These are phyloP conservation scores for Periglandula ipomoeae DNA, from an alignment of 2,329 filamentous ascomycete genomes.

Conservation along the genomic window DNA sequence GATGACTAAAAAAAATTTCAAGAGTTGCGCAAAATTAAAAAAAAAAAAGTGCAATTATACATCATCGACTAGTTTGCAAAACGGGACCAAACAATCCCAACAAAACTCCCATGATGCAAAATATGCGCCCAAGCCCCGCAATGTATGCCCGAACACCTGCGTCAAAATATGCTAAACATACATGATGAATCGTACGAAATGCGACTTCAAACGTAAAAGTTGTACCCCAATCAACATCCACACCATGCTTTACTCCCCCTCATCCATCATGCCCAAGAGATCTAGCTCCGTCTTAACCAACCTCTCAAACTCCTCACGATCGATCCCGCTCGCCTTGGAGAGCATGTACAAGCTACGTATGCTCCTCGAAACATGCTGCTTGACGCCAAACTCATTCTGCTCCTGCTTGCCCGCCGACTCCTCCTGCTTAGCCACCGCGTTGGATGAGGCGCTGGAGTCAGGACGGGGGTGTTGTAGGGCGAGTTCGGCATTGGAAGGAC, in stretches of 20 bases:
- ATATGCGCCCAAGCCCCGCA: background rate
- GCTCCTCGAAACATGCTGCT: conserved; percentile 69
- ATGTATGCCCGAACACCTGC: background rate
- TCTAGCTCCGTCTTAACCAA: conserved; percentile 65
- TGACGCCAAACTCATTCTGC: conserved; percentile 62
- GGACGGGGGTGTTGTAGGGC: conserved; percentile 46
- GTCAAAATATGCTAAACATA: no score
- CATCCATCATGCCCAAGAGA: conserved; percentile 59
- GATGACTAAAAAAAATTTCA: no score
- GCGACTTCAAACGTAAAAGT: no score
- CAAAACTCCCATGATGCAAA: background rate
- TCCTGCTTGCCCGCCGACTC: conserved; percentile 46
- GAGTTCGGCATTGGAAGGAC: conserved; percentile 13
- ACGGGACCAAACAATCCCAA: background rate
- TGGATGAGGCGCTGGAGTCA: conserved; percentile 47
- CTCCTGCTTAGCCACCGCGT: conserved; percentile 54
- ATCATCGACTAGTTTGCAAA: no score
- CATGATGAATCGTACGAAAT: no score
- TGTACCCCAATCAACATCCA: no score
- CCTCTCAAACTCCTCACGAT: conserved; percentile 64
- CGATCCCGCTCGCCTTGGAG: conserved; percentile 62
- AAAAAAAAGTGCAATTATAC: no score
- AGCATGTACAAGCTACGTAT: conserved; percentile 69
- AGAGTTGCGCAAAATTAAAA: no score
- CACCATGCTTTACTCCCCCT: conserved; percentile 24